Evolutionary conservation across 148 eudicot species (phyloP), one percentile per base, ranked within the genome.

Genomic region (Rhododendron ferrugineum): DNA sequence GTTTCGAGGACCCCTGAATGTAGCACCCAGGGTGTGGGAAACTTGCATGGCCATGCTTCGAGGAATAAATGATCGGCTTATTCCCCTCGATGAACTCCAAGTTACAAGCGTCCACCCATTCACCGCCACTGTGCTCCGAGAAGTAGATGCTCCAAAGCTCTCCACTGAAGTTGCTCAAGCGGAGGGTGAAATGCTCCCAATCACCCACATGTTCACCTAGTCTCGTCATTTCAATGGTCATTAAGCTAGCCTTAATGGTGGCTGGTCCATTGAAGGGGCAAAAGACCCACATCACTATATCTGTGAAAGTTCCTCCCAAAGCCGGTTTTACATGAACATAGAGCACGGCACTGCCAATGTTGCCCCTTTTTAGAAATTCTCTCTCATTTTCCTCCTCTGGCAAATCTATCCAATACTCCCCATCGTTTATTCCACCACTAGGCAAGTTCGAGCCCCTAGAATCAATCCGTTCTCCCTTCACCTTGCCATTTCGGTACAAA

Each of bases 101-200:
- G 30, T 91, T 86, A 85, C 89, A 89, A 22, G 93, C 91, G 54
- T 94, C 91, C 15, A 92, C 88, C 99, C 98, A 95, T 82, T 85
- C 92, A 5, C 99, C 99, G 28, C 99, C 97, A 70, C 96, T 94
- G 52, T 96, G 98, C 77, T 95, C 90, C 0, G 99, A 96, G 85
- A 91, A 96, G 84, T 95, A 96, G 16, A 93, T 81, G 50, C 94
- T 89, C 91, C 89, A 88, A 40, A 96, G 90, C 89, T 96, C 96
- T 15, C 98, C 99, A 0, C 83, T 89, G 89, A 96, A 96, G 91
- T 96, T 96, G 94, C 97, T 91, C 66, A 96, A 66, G 6, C 99
- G 93, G 64, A 96, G 98, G 22, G 99, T 95, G 80, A 64, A 96
- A 83, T 96, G 99, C 88, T 96, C 99, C 99, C 99, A 96, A 34